A percentile compares a stretch with the other conserved stretches of the same genome.
Conservation (phyloP, 1,284 basidiomycete species). For the Sporisorium graminicola region DNA sequence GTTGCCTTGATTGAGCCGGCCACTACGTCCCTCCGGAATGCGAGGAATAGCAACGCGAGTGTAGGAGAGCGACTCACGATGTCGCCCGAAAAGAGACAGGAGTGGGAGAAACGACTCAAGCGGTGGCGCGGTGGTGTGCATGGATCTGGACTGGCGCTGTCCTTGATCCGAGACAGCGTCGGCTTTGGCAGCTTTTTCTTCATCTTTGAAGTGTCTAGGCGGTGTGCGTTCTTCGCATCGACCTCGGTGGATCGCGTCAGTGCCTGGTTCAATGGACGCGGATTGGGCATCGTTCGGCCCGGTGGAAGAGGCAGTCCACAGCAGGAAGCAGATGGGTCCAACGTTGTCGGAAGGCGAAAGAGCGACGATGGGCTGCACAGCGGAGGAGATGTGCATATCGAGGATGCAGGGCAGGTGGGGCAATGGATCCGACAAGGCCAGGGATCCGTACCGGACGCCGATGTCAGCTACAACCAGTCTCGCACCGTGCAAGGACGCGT, state of each 20-base stretch:
- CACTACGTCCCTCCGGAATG: constrained; percentile 16
- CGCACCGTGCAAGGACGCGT: constrained; percentile 59
- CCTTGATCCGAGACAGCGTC: constrained; percentile 68
- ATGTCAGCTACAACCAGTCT: constrained; percentile 61
- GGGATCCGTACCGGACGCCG: constrained; percentile 31
- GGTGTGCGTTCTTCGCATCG: constrained; percentile 63
- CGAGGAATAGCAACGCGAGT: constrained; percentile 12
- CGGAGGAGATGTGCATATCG: constrained; percentile 33
- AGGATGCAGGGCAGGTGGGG: constrained; percentile 15
- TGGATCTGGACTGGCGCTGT: constrained; percentile 66
- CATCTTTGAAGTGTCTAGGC: constrained; percentile 69
- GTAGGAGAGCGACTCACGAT: constrained; percentile 26
- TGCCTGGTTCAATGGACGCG: constrained; percentile 51
- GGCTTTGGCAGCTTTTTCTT: constrained; percentile 70
- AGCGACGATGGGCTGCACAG: constrained; percentile 6
- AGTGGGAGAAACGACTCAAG: constrained; percentile 63
- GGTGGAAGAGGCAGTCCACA: not conserved
- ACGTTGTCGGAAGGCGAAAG: constrained; percentile 28
- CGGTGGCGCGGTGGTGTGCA: constrained; percentile 62
- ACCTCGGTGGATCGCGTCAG: constrained; percentile 61
- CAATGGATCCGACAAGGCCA: constrained; percentile 43
- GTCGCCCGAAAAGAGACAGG: constrained; percentile 51
- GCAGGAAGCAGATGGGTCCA: constrained; percentile 6
- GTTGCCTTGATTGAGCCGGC: constrained; percentile 33
- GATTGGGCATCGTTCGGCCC: constrained; percentile 32